A percentile compares a stretch with the other conserved stretches of the same genome.
These are phyloP conservation scores for Smittium culicis DNA, from an alignment of 371 early-diverging fungal genomes.

Conservation along the genomic window DNA sequence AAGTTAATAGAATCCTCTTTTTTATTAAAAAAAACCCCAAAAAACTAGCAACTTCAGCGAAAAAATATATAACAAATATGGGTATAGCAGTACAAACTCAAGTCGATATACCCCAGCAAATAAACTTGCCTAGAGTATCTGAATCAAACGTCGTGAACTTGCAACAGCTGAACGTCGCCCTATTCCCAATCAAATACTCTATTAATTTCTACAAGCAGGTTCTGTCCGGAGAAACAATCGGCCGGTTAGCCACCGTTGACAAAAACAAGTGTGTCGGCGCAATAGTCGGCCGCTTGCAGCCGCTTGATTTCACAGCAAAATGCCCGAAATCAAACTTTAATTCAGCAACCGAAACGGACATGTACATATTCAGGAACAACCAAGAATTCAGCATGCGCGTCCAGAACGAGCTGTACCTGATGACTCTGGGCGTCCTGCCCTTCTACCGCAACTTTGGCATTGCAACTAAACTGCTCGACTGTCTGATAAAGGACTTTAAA, in stretches of 20 bases:
- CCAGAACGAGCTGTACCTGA: constrained; percentile 54
- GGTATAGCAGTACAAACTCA: neutral
- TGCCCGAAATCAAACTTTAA: constrained; percentile 11
- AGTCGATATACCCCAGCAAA: neutral
- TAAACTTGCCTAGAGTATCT: neutral
- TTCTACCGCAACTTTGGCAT: constrained; percentile 69
- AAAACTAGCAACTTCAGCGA: neutral
- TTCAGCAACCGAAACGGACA: neutral
- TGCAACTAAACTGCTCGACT: constrained; percentile 31
- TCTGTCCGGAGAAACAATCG: constrained; percentile 22
- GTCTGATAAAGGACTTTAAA: neutral
- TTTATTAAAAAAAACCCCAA: no score
- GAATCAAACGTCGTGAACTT: constrained; percentile 18
- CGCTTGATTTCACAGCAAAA: constrained; percentile 22
- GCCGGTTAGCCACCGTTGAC: constrained; percentile 48
- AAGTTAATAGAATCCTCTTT: no score
- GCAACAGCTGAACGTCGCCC: constrained; percentile 53
- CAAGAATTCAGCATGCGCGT: neutral
- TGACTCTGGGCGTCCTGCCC: constrained; percentile 87
- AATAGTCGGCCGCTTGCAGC: constrained; percentile 68
- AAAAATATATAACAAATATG: neutral
- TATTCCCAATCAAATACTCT: constrained; percentile 80
- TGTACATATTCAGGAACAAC: neutral
- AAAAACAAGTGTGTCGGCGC: constrained; percentile 53
- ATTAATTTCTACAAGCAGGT: constrained; percentile 49